phyloP scores from a whole-genome alignment of 2,329 filamentous ascomycete species.

The Eutypa lata region DNA sequence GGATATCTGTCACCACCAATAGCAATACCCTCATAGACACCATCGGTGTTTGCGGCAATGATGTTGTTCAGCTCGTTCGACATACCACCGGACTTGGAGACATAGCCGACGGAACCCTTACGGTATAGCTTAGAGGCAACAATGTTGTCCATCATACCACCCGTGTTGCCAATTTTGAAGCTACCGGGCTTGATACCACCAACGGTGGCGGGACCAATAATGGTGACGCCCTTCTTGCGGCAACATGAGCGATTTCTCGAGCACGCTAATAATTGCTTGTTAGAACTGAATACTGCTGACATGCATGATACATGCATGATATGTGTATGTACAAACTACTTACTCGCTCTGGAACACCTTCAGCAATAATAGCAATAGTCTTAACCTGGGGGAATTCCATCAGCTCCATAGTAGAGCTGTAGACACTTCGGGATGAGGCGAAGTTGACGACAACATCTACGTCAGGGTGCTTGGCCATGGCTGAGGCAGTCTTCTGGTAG shows the following conservation, averaged over 20 bases:
- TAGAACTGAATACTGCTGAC: too few relatives aligned
- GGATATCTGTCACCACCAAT: slow-evolving; percentile 99
- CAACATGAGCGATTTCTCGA: slow-evolving; percentile 94
- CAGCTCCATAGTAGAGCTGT: slow-evolving; percentile 96
- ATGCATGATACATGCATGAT: too few relatives aligned
- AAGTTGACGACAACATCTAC: slow-evolving; percentile 99
- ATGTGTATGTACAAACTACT: slow-evolving; percentile 34
- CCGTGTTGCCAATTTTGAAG: slow-evolving; percentile 99
- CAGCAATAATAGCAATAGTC: slow-evolving; percentile 98
- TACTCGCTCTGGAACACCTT: slow-evolving; percentile 97
- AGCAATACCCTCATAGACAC: slow-evolving; percentile 98
- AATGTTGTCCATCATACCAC: slow-evolving; percentile 99
- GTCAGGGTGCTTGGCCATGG: slow-evolving; percentile 92
- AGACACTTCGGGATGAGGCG: slow-evolving; percentile 96
- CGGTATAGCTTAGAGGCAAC: slow-evolving; percentile 99
- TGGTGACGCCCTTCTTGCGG: slow-evolving; percentile 99
- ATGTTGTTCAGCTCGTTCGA: slow-evolving; percentile 99
- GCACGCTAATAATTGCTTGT: slow-evolving; percentile 62
- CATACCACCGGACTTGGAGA: slow-evolving; percentile 99
- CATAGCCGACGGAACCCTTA: slow-evolving; percentile 96
- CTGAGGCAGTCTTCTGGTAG: slow-evolving; percentile 92
- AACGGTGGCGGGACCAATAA: slow-evolving; percentile 96
- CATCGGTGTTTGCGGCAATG: slow-evolving; percentile 90
- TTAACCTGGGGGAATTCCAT: slow-evolving; percentile 97
- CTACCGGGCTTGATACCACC: slow-evolving; percentile 99